A percentile compares a stretch with the other conserved stretches of the same genome.
Evolutionary conservation across 2,329 filamentous ascomycete species (phyloP).

Genomic region (Claviceps sp.): DNA sequence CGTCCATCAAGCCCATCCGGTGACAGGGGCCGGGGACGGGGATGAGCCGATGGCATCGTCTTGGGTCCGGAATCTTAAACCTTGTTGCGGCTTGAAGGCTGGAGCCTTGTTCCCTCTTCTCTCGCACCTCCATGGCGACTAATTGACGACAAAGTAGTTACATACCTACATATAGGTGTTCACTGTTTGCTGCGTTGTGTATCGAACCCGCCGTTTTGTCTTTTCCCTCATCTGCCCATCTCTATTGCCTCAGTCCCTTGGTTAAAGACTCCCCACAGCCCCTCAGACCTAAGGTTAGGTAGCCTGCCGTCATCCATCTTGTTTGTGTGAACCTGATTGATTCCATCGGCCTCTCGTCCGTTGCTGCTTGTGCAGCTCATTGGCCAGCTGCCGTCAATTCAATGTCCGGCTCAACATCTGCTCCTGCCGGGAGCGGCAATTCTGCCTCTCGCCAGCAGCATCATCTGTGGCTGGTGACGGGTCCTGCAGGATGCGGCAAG

Average conservation of each 20-base stretch:
- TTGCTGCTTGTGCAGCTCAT: not conserved
- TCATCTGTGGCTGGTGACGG: slow-evolving; percentile 72
- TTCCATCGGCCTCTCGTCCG: too few relatives aligned
- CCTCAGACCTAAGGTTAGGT: too few relatives aligned
- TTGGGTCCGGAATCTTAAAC: not conserved
- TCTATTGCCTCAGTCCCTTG: too few relatives aligned
- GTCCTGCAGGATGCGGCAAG: slow-evolving; percentile 69
- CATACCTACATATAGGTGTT: not conserved
- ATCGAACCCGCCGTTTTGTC: too few relatives aligned
- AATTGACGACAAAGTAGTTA: not conserved
- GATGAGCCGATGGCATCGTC: not conserved
- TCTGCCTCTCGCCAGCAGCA: slow-evolving; percentile 30
- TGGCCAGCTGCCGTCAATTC: not conserved
- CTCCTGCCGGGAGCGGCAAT: slow-evolving; percentile 13
- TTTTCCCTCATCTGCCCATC: too few relatives aligned
- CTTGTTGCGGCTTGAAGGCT: not conserved
- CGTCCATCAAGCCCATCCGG: not conserved
- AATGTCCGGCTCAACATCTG: slow-evolving; percentile 12
- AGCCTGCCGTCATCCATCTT: too few relatives aligned
- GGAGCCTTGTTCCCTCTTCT: not conserved
- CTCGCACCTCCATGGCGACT: not conserved
- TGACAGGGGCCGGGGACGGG: not conserved
- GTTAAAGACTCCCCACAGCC: too few relatives aligned
- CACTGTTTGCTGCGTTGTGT: too few relatives aligned
- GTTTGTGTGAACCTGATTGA: too few relatives aligned